Evolutionary conservation across 139 green algal species (phyloP), one percentile per base, ranked within the genome.

Genomic region (Spirogloea muscicola): DNA sequence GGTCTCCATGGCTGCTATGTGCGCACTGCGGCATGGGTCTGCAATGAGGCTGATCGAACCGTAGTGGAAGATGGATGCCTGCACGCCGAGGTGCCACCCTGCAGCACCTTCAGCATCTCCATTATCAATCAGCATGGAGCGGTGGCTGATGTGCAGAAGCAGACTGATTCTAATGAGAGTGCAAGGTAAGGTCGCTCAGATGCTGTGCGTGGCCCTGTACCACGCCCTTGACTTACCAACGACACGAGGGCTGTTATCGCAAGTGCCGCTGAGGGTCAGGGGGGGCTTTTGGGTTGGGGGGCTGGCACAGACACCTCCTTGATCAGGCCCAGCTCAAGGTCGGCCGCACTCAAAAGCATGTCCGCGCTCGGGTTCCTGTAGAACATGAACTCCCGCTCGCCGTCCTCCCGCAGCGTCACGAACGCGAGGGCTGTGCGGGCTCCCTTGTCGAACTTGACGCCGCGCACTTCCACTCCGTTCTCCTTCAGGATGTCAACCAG

Each of bases 341-440:
- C 71, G 36, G 76, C 71, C 27, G 71, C 61, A 25, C 33, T 18
- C 67, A 79, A 33, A 10, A 79, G 43, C 71, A 79, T 79, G 59
- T 79, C 71, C 16, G 71, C 71, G 46, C 71, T 79, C 7, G 71
- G 71, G 52, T 79, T 79, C n/a, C 71, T 36, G 63, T 78, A 79
- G 40, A 79, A 79, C 71, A 79, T 79, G 63, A 79, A 79, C 38
- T 79, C 71, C 37, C 71, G 66, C 63, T 79, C 71, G 34, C 71
- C 71, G 63, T 79, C 62, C 2, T 27, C 25, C 29, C 40, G 27
- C 16, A 79, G 37, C 6, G 71, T 79, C 21, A 79, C 71, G 42
- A 79, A 79, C n/a, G 71, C 71, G 51, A 79, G 71, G 38, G 71
- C 71, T 16, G 71, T 79, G 60, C 71, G 71, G 29, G 71, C 71